These are phyloP conservation scores for Laguncularia racemosa DNA, from an alignment of 345 rosid species.

Conservation along the genomic window DNA sequence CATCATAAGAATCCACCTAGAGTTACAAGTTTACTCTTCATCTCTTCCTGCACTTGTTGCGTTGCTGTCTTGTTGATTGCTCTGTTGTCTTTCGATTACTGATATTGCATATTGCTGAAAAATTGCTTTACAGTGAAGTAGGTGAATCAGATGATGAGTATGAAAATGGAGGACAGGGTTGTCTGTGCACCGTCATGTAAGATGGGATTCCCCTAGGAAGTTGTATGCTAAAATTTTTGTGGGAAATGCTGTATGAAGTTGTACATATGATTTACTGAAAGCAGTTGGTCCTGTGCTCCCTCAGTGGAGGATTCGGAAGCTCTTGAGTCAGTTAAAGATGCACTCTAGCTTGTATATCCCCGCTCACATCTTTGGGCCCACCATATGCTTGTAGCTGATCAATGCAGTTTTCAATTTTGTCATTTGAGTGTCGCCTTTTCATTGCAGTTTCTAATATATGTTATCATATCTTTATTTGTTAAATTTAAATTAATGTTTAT, in stretches of 20 bases:
- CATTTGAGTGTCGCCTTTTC: conserved; percentile 16
- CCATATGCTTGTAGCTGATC: conserved; percentile 26
- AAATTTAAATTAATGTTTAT: conserved; percentile 6
- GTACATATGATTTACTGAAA: neutral
- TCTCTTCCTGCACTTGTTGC: too few species aligned
- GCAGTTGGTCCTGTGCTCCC: neutral
- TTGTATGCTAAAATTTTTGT: neutral
- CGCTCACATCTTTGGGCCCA: conserved; percentile 12
- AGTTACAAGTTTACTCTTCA: too few species aligned
- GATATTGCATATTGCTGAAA: neutral
- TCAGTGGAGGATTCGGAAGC: neutral
- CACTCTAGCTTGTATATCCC: neutral
- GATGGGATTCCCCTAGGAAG: conserved; percentile 2
- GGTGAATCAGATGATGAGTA: conserved; percentile 54
- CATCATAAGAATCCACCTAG: too few species aligned
- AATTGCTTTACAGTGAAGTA: conserved; percentile 43
- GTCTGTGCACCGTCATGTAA: conserved; percentile 63
- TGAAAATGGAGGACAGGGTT: conserved; percentile 46
- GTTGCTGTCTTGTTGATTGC: neutral
- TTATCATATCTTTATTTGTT: conserved; percentile 11
- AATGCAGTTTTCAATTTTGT: conserved; percentile 38
- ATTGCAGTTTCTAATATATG: conserved; percentile 11
- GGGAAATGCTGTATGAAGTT: too few species aligned
- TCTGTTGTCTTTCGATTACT: neutral
- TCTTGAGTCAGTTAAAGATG: neutral